Conservation (phyloP, 2,329 filamentous ascomycete species). For the Penicillium sp. region DNA sequence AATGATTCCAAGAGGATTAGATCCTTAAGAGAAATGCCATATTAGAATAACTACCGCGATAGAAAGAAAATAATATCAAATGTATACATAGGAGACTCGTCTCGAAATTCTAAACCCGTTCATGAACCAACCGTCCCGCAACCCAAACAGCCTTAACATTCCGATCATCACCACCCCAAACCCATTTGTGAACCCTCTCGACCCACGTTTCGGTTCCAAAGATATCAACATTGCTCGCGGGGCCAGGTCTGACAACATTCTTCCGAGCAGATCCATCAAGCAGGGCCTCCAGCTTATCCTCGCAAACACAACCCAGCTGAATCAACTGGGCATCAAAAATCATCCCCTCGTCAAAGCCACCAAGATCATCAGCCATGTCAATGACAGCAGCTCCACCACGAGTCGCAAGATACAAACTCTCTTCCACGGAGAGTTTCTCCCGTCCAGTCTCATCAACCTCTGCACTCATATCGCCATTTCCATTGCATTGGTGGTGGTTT, state of each 20-base stretch:
- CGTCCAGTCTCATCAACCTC: constrained; percentile 38
- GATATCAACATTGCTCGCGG: constrained; percentile 71
- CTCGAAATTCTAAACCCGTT: not conserved
- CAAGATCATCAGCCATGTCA: constrained; percentile 68
- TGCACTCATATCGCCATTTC: too few species aligned
- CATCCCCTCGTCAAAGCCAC: constrained; percentile 82
- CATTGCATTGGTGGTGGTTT: not conserved
- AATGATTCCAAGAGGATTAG: too few species aligned
- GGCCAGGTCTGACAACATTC: constrained; percentile 39
- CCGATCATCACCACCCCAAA: constrained; percentile 89
- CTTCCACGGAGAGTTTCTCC: constrained; percentile 74
- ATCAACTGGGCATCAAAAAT: constrained; percentile 90
- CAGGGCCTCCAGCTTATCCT: constrained; percentile 12
- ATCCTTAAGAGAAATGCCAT: too few species aligned
- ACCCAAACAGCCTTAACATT: constrained; percentile 92
- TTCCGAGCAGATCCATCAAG: constrained; percentile 1
- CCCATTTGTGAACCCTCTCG: constrained; percentile 87
- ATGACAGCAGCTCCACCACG: constrained; percentile 79
- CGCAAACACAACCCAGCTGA: constrained; percentile 53
- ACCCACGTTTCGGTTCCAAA: constrained; percentile 90
- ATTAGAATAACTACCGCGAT: too few species aligned
- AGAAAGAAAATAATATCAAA: not conserved
- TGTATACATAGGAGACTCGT: not conserved
- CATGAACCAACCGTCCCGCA: constrained; percentile 75
- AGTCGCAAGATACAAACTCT: constrained; percentile 83